Evolutionary conservation across 2,329 filamentous ascomycete species (phyloP).

Genomic region (Sordariomycetes sp.): DNA sequence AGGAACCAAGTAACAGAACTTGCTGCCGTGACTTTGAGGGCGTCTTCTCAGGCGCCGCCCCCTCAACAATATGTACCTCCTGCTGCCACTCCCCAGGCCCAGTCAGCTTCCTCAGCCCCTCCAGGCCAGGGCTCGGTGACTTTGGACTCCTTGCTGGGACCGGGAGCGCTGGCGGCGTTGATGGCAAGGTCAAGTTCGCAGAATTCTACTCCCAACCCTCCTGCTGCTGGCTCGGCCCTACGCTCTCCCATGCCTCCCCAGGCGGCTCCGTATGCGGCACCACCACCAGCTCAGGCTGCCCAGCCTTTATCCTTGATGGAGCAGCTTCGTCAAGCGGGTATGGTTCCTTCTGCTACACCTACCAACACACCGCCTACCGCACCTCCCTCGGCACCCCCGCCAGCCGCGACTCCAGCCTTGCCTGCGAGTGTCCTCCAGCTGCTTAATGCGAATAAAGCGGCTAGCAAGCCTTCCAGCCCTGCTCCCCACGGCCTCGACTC

Average conservation of each 20-base stretch:
- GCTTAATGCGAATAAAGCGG: too few relatives aligned
- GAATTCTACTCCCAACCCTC: slow-evolving; percentile 32
- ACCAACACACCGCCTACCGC: slow-evolving; percentile 24
- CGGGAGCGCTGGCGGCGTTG: slow-evolving; percentile 49
- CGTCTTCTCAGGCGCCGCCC: too few relatives aligned
- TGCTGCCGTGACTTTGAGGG: slow-evolving; percentile 51
- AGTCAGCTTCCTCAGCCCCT: slow-evolving; percentile 14
- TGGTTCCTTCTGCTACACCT: slow-evolving; percentile 39
- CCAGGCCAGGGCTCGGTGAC: slow-evolving; percentile 27
- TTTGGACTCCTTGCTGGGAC: slow-evolving; percentile 49
- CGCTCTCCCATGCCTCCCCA: slow-evolving; percentile 39
- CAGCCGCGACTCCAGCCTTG: slow-evolving; percentile 23
- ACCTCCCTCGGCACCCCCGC: slow-evolving; percentile 12
- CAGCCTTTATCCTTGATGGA: slow-evolving; percentile 53
- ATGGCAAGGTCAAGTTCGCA: slow-evolving; percentile 46
- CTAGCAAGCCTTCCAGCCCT: neutral
- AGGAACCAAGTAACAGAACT: slow-evolving; percentile 77
- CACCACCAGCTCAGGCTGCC: slow-evolving; percentile 15
- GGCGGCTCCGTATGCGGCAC: slow-evolving; percentile 21
- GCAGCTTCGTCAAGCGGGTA: slow-evolving; percentile 58
- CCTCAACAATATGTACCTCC: slow-evolving; percentile 16
- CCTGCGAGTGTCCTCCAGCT: slow-evolving; percentile 25
- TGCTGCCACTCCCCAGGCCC: slow-evolving; percentile 1
- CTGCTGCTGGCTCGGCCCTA: slow-evolving; percentile 27
- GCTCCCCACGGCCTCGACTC: slow-evolving; percentile 13